Base-by-base conservation (phyloP, 2,329 filamentous ascomycete species). In the Aspergillus ibericus region DNA sequence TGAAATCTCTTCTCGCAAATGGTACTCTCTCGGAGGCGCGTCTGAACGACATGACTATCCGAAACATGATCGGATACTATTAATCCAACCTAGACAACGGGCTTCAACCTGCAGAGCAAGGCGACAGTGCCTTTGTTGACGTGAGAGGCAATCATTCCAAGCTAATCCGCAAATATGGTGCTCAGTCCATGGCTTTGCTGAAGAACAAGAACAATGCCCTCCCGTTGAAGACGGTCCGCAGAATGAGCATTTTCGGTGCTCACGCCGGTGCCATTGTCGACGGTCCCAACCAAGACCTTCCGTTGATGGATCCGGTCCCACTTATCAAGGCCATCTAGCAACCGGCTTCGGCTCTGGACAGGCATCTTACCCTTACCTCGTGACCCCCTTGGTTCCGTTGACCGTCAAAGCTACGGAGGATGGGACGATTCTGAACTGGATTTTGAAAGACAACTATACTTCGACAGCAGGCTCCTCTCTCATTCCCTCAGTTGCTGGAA, bases 171-270 rank as follows among this genome's bases (percentile, higher is more conserved):
- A 78, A 38, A 15, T 81, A 2, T 76, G 88, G 9, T 85, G 84
- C 1, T 79, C 83, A 42, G 84, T 86, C 54, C 83, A 83, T 83
- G 20, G 82, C 85, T 2, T 69, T 78, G 70, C 50, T 82, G 25
- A 82, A 82, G 72, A 85, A 85, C 56, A 65, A 66, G 1, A 82
- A 84, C 52, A 76, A 78, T 59, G 70, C 79, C 4, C 72, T 85
- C 2, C 83, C 83, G 0, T 70, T 85, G 8, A 55, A 52, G 13
- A 13, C 16, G 15, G 20, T 44, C 1, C 44, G 34, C 3, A 56
- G 46, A 10, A 58, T 53, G 42, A 53, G 55, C n/a, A 51, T 66
- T 49, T 13, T 53, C 32, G 8, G 62, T 15, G 20, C 42, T 7
- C 42, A 46, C 20, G 42, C 42, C 12, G 20, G 42, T 25, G 13